Percentiles rank a stretch among this genome's conserved stretches.
Evolutionary conservation across 1,284 basidiomycete genomes (phyloP).

Genomic region (Hortiboletus rubellus): DNA sequence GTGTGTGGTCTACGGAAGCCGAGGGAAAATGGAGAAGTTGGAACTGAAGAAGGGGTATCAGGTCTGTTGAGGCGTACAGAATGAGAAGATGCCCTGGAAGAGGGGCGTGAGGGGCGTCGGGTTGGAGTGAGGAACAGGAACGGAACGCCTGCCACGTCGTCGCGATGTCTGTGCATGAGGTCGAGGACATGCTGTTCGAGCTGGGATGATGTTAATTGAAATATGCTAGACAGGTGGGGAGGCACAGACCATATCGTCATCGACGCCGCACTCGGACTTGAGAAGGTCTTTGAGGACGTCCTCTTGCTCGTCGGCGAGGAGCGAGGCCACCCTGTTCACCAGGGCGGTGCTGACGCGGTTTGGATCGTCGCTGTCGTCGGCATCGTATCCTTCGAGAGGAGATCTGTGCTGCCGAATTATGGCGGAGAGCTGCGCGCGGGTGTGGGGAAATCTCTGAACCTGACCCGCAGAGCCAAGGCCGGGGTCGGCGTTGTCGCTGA

Average conservation of each 20-base stretch:
- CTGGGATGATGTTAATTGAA: slow-evolving; percentile 39
- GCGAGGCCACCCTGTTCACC: slow-evolving; percentile 65
- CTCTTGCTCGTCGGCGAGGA: slow-evolving; percentile 81
- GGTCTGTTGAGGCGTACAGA: slow-evolving; percentile 66
- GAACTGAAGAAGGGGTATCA: slow-evolving; percentile 71
- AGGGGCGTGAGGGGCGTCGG: slow-evolving; percentile 77
- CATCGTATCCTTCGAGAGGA: slow-evolving; percentile 48
- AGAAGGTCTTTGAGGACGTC: slow-evolving; percentile 79
- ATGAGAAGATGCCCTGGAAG: slow-evolving; percentile 74
- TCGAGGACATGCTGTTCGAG: slow-evolving; percentile 78
- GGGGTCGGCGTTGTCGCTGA: slow-evolving; percentile 25
- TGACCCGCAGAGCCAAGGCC: slow-evolving; percentile 18
- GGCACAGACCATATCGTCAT: slow-evolving; percentile 68
- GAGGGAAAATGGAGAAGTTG: slow-evolving; percentile 65
- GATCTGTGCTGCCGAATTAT: slow-evolving; percentile 71
- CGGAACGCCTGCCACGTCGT: slow-evolving; percentile 79
- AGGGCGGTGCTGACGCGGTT: slow-evolving; percentile 54
- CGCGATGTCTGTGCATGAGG: slow-evolving; percentile 83
- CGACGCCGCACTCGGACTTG: slow-evolving; percentile 67
- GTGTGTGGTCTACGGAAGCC: slow-evolving; percentile 77
- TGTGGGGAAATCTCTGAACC: slow-evolving; percentile 68
- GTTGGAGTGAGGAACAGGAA: slow-evolving; percentile 79
- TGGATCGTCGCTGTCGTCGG: slow-evolving; percentile 60
- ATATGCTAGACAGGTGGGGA: slow-evolving; percentile 12
- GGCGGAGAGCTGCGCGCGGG: slow-evolving; percentile 69